Evolutionary conservation across 257 asterid genomes (phyloP), one percentile per base, ranked within the genome.

Genomic region (Scutellaria galericulata): DNA sequence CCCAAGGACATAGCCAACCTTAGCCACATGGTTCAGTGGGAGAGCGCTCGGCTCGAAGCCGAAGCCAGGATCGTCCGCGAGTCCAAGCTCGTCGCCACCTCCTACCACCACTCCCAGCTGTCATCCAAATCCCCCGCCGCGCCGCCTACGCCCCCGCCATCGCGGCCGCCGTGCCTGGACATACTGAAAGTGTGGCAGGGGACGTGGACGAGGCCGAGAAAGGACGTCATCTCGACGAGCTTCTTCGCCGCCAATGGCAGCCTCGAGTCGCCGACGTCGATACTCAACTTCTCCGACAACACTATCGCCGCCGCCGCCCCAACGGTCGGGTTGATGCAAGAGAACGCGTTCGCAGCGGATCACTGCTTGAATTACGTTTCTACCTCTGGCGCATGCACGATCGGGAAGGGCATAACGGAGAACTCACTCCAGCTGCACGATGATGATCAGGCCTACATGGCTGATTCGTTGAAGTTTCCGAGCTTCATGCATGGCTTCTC

Each of bases 21-120:
- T 2, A 86, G 80, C 90, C 86, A 86, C 88, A 83, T 85, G 86
- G 90, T 86, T 2, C 90, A 84, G 12, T 84, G 89, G 89, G 89
- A 84, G 72, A 82, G 80, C 62, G 89, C 86, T 14, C 83, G 87
- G 2, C 82, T 84, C 1, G 84, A 84, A 53, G 88, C 88, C 40
- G 88, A 84, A 73, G 81, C 86, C 0, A 65, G 88, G 27, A 71
- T 84, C 22, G 84, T 73, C 18, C 75, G 82, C 0, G 75, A 79
- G 64, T 79, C 77, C 5, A 79, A 76, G 73, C 53, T 68, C 22
- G 31, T 50, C 0, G 41, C 64, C 45, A 27, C 0, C 71, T 7
- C 68, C 12, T 58, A 18, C 50, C 3, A 18, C 50, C 3, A 13
- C 64, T 48, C 75, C 9, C 66, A 72, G 2, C 1, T 55, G 8